phyloP scores from a whole-genome alignment of 2,329 filamentous ascomycete species.

The Madurella fahalii region DNA sequence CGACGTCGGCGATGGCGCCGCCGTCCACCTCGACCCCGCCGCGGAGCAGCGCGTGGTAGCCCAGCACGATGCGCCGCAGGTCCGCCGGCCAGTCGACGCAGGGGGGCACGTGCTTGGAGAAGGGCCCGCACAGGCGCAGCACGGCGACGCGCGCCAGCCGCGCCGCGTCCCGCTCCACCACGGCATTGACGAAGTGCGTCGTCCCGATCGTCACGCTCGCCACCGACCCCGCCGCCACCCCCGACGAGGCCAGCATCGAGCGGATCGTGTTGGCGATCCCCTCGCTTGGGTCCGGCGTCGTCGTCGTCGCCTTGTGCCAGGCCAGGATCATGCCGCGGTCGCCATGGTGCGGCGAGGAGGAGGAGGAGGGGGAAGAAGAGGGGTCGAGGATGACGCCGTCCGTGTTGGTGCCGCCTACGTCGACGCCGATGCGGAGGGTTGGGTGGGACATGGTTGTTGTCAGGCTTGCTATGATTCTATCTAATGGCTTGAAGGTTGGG shows the following conservation, averaged over 20 bases:
- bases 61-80: constrained; percentile 44
- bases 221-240: constrained; percentile 35
- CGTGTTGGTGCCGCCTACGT: constrained; percentile 51
- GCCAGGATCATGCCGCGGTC: constrained; percentile 42
- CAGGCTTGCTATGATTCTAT: no score
- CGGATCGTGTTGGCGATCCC: constrained; percentile 45
- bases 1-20: constrained; percentile 41
- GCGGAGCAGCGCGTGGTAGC: constrained; percentile 42
- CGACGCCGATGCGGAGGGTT: constrained; percentile 41
- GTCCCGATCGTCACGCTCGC: constrained; percentile 51
- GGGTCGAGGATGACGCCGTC: constrained; percentile 50
- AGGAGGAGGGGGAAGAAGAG: constrained; percentile 30
- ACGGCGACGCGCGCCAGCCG: constrained; percentile 50
- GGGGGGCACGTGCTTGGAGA: constrained; percentile 47
- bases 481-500: neutral
- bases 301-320: constrained; percentile 48
- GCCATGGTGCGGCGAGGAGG: constrained; percentile 15
- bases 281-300: constrained; percentile 44
- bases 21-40: constrained; percentile 53
- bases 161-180: constrained; percentile 49
- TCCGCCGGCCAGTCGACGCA: constrained; percentile 52
- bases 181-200: constrained; percentile 57
- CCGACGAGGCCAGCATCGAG: constrained; percentile 37
- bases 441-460: neutral
- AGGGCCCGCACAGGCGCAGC: constrained; percentile 51